Conservation (phyloP, 1,139 yeast species). For the Nadsonia commutata region DNA sequence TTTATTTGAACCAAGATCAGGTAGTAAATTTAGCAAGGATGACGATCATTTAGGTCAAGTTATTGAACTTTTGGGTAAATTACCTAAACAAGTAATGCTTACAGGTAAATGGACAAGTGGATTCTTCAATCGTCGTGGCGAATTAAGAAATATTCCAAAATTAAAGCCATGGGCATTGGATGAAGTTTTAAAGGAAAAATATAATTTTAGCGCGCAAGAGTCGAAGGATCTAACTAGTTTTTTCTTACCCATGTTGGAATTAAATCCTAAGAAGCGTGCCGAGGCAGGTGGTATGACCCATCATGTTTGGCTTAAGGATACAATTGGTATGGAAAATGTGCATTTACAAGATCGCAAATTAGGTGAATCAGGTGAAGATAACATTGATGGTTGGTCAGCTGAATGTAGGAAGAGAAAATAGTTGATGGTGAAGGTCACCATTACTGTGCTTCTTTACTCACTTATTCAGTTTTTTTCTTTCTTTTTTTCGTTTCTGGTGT, state of each 20-base stretch:
- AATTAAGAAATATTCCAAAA: slow-evolving; percentile 42
- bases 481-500: too few species aligned
- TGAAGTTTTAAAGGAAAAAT: slow-evolving; percentile 58
- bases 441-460: too few species aligned
- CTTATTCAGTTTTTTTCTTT: too few species aligned
- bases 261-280: slow-evolving; percentile 56
- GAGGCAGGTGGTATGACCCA: slow-evolving; percentile 73
- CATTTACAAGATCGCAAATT: slow-evolving; percentile 33
- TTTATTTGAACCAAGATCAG: slow-evolving; percentile 66
- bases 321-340: slow-evolving; percentile 42
- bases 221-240: slow-evolving; percentile 48
- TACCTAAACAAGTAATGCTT: slow-evolving; percentile 38
- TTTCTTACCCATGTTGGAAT: slow-evolving; percentile 53
- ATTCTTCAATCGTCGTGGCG: slow-evolving; percentile 41
- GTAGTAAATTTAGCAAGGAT: slow-evolving; percentile 48
- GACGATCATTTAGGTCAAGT: slow-evolving; percentile 84
- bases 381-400: slow-evolving; percentile 53
- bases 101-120: slow-evolving; percentile 39
- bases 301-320: slow-evolving; percentile 63
- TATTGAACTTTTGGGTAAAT: slow-evolving; percentile 52
- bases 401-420: slow-evolving; percentile 20
- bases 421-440: not conserved
- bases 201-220: slow-evolving; percentile 41
- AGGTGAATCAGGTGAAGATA: slow-evolving; percentile 52
- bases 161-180: slow-evolving; percentile 56